Evolutionary conservation across 352 stramenopile species (phyloP).

Genomic region (Phytophthora tubulina): DNA sequence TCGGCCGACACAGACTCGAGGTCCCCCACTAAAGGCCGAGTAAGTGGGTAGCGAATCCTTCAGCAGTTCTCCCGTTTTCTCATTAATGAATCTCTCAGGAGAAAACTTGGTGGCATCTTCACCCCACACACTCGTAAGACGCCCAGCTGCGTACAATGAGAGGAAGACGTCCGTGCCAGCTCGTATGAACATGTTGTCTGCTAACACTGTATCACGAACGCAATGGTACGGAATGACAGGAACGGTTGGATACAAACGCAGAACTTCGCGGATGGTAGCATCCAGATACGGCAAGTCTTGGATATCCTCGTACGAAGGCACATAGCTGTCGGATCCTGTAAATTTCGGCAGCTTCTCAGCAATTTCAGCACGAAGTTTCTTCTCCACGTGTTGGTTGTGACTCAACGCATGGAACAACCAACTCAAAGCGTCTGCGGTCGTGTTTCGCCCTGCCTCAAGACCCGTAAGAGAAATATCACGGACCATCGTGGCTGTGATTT

Average conservation of each 20-base stretch:
- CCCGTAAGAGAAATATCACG: background rate
- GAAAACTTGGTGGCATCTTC: background rate
- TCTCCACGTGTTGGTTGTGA: background rate
- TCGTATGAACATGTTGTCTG: conserved; percentile 1
- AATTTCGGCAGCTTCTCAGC: background rate
- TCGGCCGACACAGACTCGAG: background rate
- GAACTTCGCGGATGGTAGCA: background rate
- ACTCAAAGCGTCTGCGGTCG: conserved; percentile 1
- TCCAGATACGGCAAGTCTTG: background rate
- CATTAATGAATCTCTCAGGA: conserved; percentile 2
- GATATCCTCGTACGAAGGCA: background rate
- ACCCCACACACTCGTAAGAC: conserved; percentile 1
- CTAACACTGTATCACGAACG: background rate
- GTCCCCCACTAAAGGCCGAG: background rate
- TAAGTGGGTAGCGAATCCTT: background rate
- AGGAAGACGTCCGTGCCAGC: background rate
- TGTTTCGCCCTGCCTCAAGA: background rate
- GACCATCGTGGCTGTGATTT: background rate
- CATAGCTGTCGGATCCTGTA: background rate
- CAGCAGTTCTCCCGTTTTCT: background rate
- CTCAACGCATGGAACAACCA: background rate
- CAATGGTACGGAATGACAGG: conserved; percentile 1
- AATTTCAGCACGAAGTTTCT: background rate
- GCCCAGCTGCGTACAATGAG: background rate
- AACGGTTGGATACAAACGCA: conserved; percentile 4